Base-by-base conservation (phyloP, 768 basidiomycete species). In the Phallus indusiatus region DNA sequence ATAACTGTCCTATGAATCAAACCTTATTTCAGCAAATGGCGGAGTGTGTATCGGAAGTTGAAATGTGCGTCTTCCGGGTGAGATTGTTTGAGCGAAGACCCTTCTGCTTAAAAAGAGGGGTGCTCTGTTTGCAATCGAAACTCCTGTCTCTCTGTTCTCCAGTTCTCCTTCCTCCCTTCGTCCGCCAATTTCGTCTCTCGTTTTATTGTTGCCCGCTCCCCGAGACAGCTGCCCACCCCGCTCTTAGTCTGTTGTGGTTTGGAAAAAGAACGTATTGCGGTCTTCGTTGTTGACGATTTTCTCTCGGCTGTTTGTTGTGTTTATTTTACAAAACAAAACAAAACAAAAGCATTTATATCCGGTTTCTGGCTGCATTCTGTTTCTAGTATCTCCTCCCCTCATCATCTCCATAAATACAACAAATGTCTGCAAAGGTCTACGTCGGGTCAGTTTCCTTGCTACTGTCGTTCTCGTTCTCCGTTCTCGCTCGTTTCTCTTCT, bases 391-490 rank as follows among this genome's bases (percentile, higher is more conserved):
- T n/a, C n/a, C 42, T n/a, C 42, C 14, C 16, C 49, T 16, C 47
- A 35, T 54, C 33, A 53, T 48, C 55, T 50, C 21, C 21, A 56
- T 46, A 50, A 18, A n/a, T 34, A 14, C 49, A 47, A 68, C 78
- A 76, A n/a, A 87, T 88, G 84, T 81, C 86, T 73, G 76, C 86
- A 69, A 93, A 92, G 78, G 81, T 92, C 72, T 93, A 92, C 74
- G 89, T 93, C 81, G 90, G 89, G 90, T 93, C 82, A 86, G 90
- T 92, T 83, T 83, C 74, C 73, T 74, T 72, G 73, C 76, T 76
- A 70, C 76, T 75, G 72, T 68, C 76, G 68, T 76, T 70, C 70
- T 73, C 68, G 67, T 69, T 64, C 71, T 66, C 67, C 73, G 72
- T 71, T 69, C 66, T 78, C 77, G 78, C 74, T 78, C 77, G 67